Base-by-base conservation (phyloP, 305 asterid species). In the Fraxinus latifolia region DNA sequence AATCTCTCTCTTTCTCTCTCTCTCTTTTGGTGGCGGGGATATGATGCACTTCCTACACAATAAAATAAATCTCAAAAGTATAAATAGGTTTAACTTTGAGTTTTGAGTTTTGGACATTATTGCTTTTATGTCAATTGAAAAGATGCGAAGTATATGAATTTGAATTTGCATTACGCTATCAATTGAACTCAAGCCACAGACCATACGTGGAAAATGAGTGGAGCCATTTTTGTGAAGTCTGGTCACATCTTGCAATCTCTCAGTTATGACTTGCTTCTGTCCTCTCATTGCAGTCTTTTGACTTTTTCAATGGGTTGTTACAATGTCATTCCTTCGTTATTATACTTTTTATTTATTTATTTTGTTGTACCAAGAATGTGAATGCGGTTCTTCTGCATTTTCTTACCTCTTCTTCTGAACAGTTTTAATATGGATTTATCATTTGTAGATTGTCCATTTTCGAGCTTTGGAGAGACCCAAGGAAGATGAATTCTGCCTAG, bases 381-480 rank as follows among this genome's bases (percentile, higher is more conserved):
- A 19, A 21, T 7, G 32, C 71, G 5, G 31, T 3, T 60, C 32
- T 60, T 60, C 31, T 60, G 15, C 71, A 60, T 60, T 60, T 60
- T 60, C 71, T 60, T 60, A 60, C 71, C 31, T 34, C 77, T 53
- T 23, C 70, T 58, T 23, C 70, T 58, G 53, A 73, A 50, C 58
- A 86, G 72, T 21, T 60, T 21, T 21, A 60, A 79, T 19, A 67
- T 71, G 79, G 19, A 74, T 42, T 82, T 73, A 4, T 9, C 58
- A 42, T 79, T 86, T 81, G 80, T 86, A 90, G 93, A 85, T 86
- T 68, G 88, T 91, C 88, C 89, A 84, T 81, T 89, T 91, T 77
- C 89, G 91, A 79, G 77, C 87, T 79, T 88, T 89, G 68, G 91
- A 89, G 74, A 89, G 82, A 82, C 95, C 91, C 73, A 90, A 88